Percentiles rank a stretch among this genome's conserved stretches.
Conservation (phyloP, 768 basidiomycete genomes). For the Dacryopinax primogenitus region DNA sequence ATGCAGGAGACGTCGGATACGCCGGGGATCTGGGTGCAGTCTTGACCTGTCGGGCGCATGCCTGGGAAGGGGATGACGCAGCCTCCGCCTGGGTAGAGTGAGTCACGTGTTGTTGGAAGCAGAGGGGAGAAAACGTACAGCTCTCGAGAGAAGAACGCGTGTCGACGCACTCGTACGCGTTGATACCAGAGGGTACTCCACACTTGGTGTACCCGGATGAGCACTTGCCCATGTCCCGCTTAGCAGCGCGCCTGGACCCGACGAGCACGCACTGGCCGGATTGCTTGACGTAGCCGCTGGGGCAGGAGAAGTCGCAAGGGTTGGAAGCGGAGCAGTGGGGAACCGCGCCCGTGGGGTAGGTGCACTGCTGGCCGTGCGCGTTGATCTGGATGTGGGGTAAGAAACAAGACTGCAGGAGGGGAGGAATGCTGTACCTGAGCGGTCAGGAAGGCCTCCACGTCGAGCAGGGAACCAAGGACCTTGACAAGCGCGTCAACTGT, state of each 20-base stretch:
- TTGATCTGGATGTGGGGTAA: background rate
- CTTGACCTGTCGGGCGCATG: slow-evolving; percentile 7
- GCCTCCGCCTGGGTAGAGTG: slow-evolving; percentile 10
- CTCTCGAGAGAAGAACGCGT: slow-evolving; percentile 13
- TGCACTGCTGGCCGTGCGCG: background rate
- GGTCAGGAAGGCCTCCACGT: background rate
- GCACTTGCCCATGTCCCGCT: slow-evolving; percentile 5
- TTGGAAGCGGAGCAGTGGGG: slow-evolving; percentile 9
- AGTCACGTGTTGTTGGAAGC: background rate
- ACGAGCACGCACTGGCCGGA: background rate
- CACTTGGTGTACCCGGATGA: slow-evolving; percentile 2
- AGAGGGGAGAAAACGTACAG: slow-evolving; percentile 8
- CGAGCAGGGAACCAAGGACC: background rate
- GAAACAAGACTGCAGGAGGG: background rate
- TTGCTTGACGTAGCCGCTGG: background rate
- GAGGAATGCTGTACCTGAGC: background rate
- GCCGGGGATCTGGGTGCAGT: slow-evolving; percentile 13
- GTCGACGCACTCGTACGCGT: slow-evolving; percentile 13
- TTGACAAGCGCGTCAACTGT: background rate
- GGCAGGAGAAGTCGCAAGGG: slow-evolving; percentile 10
- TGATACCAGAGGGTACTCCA: slow-evolving; percentile 5
- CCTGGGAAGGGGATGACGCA: slow-evolving; percentile 11
- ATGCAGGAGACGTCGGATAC: slow-evolving; percentile 12
- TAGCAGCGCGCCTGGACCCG: background rate
- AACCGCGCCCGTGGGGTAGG: background rate